Percentiles rank a stretch among this genome's conserved stretches.
phyloP scores from a whole-genome alignment of 2,329 filamentous ascomycete genomes.

The Apiospora koreana region DNA sequence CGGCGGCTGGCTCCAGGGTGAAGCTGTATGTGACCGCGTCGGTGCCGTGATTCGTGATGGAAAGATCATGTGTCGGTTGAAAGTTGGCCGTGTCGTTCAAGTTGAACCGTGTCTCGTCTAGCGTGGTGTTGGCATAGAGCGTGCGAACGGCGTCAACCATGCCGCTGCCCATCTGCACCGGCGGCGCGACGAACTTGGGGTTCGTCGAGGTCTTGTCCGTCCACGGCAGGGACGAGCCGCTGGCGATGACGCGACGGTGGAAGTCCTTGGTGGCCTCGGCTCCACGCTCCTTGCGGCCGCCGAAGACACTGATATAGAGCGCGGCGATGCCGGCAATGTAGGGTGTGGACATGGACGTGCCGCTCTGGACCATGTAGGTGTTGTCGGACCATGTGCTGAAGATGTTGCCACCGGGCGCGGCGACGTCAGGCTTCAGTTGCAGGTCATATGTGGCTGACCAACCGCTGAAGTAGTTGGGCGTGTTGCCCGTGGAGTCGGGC shows the following conservation, averaged over 20 bases:
- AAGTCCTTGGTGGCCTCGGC: constrained; percentile 19
- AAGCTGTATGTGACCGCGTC: constrained; percentile 42
- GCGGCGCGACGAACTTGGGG: constrained; percentile 1
- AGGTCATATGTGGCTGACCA: constrained; percentile 42
- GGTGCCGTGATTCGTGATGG: constrained; percentile 46
- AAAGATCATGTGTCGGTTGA: constrained; percentile 30
- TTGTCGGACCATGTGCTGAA: constrained; percentile 40
- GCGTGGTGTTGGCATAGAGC: constrained; percentile 33
- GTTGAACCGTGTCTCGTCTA: constrained; percentile 35
- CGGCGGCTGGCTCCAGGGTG: constrained; percentile 41
- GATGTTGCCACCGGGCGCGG: constrained; percentile 39
- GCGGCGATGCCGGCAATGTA: constrained; percentile 37
- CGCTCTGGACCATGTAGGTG: constrained; percentile 38
- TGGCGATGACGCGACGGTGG: constrained; percentile 24
- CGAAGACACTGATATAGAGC: constrained; percentile 26
- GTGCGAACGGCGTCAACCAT: constrained; percentile 38
- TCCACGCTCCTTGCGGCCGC: constrained; percentile 21
- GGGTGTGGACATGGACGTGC: constrained; percentile 47
- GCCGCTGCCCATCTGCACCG: constrained; percentile 22
- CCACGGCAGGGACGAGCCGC: constrained; percentile 20
- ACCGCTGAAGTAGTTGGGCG: constrained; percentile 28
- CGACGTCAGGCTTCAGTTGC: constrained; percentile 37
- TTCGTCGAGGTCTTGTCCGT: constrained; percentile 17
- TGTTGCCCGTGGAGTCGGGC: constrained; percentile 8
- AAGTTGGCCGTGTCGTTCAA: constrained; percentile 43